Evolutionary conservation across 148 eudicot genomes (phyloP).

Genomic region (Nyssa sinensis): DNA sequence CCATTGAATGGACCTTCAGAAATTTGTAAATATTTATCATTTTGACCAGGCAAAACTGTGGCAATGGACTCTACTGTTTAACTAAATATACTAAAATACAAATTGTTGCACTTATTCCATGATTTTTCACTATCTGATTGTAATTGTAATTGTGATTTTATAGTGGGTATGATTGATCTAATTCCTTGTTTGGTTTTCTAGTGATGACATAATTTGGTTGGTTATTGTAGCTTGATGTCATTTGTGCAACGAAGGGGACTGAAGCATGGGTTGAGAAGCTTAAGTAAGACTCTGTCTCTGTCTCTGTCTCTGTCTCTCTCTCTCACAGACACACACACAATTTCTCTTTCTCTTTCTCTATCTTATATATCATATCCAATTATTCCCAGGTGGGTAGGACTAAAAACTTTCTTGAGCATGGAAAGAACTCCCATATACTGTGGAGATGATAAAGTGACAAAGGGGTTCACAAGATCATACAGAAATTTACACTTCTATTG

Average conservation of each 20-base stretch:
- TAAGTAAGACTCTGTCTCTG: slow-evolving; percentile 40
- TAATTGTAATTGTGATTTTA: neutral
- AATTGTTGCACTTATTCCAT: no score
- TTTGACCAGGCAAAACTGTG: no score
- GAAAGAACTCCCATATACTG: slow-evolving; percentile 68
- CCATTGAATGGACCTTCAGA: no score
- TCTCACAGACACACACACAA: no score
- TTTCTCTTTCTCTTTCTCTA: neutral
- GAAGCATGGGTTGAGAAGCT: slow-evolving; percentile 92
- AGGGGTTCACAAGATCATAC: slow-evolving; percentile 67
- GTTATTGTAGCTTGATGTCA: slow-evolving; percentile 67
- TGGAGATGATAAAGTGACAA: slow-evolving; percentile 41
- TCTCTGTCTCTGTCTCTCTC: neutral
- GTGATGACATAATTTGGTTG: slow-evolving; percentile 2
- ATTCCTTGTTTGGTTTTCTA: neutral
- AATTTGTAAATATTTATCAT: no score
- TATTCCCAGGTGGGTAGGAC: slow-evolving; percentile 70
- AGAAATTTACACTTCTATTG: slow-evolving; percentile 84
- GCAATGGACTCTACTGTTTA: no score
- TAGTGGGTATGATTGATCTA: neutral
- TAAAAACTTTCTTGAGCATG: slow-evolving; percentile 46
- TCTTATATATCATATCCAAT: neutral
- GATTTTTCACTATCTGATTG: no score
- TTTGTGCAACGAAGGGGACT: slow-evolving; percentile 81
- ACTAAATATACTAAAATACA: no score